Percentiles rank a stretch among this genome's conserved stretches.
Conservation (phyloP, 1,139 yeast species). For the Geotrichum aggregatum region DNA sequence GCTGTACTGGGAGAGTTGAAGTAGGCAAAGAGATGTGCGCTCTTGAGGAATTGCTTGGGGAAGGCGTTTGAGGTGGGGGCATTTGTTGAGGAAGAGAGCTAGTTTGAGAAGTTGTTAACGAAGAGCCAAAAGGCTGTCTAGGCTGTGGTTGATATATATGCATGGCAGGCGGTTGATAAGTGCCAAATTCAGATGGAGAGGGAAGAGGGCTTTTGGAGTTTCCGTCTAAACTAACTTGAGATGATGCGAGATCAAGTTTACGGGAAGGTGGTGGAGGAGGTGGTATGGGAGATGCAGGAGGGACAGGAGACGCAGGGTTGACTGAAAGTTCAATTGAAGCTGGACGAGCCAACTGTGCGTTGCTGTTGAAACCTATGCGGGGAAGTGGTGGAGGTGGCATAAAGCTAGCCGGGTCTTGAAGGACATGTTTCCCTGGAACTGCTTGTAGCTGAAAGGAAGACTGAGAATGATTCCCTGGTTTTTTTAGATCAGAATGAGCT, state of each 20-base stretch:
- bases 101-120: neutral
- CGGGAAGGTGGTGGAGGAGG: constrained; percentile 28
- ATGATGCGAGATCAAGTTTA: constrained; percentile 16
- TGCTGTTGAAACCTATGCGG: neutral
- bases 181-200: constrained; percentile 9
- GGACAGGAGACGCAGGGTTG: too few species aligned
- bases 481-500: too few species aligned
- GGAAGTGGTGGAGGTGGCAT: constrained; percentile 20
- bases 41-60: neutral
- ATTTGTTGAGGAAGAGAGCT: neutral
- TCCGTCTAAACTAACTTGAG: constrained; percentile 7
- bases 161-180: neutral
- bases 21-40: neutral
- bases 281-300: constrained; percentile 8
- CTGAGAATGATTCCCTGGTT: neutral
- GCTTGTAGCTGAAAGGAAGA: neutral
- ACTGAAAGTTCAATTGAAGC: too few species aligned
- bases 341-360: neutral
- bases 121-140: neutral
- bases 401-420: constrained; percentile 16
- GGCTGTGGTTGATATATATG: constrained; percentile 8
- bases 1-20: neutral
- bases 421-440: constrained; percentile 5
- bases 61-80: neutral
- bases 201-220: constrained; percentile 6